Base-by-base conservation (phyloP, 1,139 yeast species). In the Hyphopichia buzzinii region DNA sequence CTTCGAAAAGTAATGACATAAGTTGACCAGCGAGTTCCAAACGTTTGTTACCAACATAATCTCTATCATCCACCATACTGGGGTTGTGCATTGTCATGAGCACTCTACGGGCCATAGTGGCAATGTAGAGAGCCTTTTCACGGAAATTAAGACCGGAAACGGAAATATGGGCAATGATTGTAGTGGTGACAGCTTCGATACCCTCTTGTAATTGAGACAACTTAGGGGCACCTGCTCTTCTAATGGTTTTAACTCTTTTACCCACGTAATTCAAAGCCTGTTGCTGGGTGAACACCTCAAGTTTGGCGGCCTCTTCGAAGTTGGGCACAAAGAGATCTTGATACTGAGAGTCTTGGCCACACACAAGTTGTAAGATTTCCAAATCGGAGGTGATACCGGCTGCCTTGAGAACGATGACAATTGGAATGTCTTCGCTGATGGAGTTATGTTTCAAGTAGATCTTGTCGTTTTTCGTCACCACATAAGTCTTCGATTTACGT, bases 21-120 rank as follows among this genome's bases (percentile, higher is more conserved):
- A 94, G 74, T 61, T 94, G 98, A 40, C 98, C 98, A 1, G 98
- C 98, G 58, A 94, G 72, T 67, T 92, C 98, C 52, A 92, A 73
- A 64, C 99, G 84, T 64, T 92, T 92, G 65, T 92, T 92, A 69
- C 99, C 98, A 30, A 94, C 98, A 55, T 92, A 92, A 68, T 94
- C 98, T 64, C 98, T 79, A 62, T 94, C 98, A 55, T 92, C 98
- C 22, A 94, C 96, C 85, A 89, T 83, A 49, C 83, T 82, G 4
- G 97, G 95, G 56, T 92, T 86, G 46, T 87, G 83, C 83, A 92
- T 88, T 4, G 98, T 89, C 95, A 88, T 87, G 21, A 92, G 75
- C 3, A 92, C 97, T 54, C 97, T 77, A 58, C 98, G 78, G 2
- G 98, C 86, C 98, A 94, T 92, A 62, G 88, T 82, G 6, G 97